Percentiles rank a stretch among this genome's conserved stretches.
Conservation (phyloP, 164 flowering plant species). For the Tetracentron sinense region DNA sequence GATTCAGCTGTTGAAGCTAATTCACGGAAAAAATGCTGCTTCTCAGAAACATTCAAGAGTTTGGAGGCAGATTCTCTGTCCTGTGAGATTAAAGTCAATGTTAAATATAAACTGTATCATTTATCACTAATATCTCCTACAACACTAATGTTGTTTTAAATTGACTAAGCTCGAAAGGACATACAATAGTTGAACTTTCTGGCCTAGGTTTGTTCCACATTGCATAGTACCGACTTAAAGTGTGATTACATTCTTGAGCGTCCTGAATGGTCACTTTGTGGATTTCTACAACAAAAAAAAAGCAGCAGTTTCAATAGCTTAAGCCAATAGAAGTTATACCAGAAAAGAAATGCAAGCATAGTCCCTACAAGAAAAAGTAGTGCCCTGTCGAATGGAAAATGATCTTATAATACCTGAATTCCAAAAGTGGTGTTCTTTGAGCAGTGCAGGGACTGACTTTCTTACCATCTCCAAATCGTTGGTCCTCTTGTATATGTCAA, state of each 20-base stretch:
- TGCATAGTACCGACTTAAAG: conserved; percentile 72
- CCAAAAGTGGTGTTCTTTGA: conserved; percentile 49
- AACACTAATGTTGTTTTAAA: neutral
- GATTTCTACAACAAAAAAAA: conserved; percentile 34
- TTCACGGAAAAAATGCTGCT: conserved; percentile 59
- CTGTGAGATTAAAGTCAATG: conserved; percentile 27
- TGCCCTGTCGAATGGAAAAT: neutral
- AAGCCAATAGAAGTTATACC: neutral
- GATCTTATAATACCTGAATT: conserved; percentile 31
- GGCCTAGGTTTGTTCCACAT: conserved; percentile 97
- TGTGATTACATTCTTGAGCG: conserved; percentile 41
- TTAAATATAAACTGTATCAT: neutral
- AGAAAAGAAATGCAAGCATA: neutral
- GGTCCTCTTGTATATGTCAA: conserved; percentile 37
- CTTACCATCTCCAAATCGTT: conserved; percentile 30
- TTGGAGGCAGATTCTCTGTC: conserved; percentile 68
- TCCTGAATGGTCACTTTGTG: conserved; percentile 67
- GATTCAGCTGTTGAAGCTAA: conserved; percentile 90
- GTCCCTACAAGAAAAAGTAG: neutral
- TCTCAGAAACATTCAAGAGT: conserved; percentile 40
- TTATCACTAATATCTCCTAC: neutral
- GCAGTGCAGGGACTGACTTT: conserved; percentile 41
- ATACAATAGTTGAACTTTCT: conserved; percentile 66
- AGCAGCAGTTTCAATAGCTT: neutral
- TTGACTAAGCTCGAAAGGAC: conserved; percentile 18